Conservation (phyloP, 1,284 basidiomycete species). For the Microbotryomycetes sp. region DNA sequence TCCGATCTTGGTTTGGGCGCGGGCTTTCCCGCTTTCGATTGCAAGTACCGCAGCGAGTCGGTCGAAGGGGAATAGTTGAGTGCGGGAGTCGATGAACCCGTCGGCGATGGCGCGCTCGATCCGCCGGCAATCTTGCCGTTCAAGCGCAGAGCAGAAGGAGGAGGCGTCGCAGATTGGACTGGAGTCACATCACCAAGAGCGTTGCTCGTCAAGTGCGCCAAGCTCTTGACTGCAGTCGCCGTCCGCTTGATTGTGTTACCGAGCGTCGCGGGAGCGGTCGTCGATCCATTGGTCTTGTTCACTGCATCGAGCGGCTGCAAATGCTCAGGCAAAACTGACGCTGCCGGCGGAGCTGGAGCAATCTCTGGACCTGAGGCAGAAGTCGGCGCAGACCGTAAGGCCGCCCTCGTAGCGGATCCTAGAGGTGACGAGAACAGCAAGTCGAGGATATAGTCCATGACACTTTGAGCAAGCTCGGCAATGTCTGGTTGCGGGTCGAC, state of each 20-base stretch:
- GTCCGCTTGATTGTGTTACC: conserved; percentile 21
- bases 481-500: conserved; percentile 92
- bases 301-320: neutral
- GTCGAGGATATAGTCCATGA: conserved; percentile 87
- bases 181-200: conserved; percentile 46
- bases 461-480: conserved; percentile 77
- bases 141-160: conserved; percentile 39
- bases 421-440: conserved; percentile 83
- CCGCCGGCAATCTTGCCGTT: conserved; percentile 7
- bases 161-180: conserved; percentile 51
- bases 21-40: conserved; percentile 16
- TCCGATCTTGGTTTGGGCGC: conserved; percentile 4
- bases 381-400: conserved; percentile 35
- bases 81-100: conserved; percentile 14
- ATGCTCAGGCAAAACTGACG: conserved; percentile 15
- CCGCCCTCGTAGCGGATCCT: conserved; percentile 36
- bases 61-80: conserved; percentile 22
- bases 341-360: conserved; percentile 46
- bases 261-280: conserved; percentile 1
- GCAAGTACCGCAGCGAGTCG: conserved; percentile 26
- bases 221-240: conserved; percentile 19
- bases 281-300: neutral
- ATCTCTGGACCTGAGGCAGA: conserved; percentile 31
- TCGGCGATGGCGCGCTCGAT: conserved; percentile 1
- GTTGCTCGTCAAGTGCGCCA: conserved; percentile 41